Evolutionary conservation across 768 basidiomycete species (phyloP), one percentile per base, ranked within the genome.

Genomic region (Albatrellus ellisii): DNA sequence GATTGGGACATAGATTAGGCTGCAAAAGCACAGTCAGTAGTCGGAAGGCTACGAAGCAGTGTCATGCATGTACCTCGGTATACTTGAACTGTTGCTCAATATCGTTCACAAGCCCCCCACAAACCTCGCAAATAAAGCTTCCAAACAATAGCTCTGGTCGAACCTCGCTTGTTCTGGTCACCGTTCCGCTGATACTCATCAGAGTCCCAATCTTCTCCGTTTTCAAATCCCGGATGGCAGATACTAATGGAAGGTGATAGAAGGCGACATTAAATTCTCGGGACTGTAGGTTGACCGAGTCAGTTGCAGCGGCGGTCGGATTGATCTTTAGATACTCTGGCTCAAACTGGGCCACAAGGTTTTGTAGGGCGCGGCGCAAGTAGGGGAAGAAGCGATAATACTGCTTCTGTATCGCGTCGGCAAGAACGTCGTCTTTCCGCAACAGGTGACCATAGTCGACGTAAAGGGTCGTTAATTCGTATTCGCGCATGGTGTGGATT

Each of bases 61-160:
- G 9, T 22, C 12, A 31, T 41, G 17, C 15, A 40, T 55, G 38
- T 50, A 91, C 91, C 69, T 98, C 95, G 15, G 95, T 99, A 58
- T 97, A 98, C 58, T 97, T 99, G 73, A 99, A 99, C 57, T 99
- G 95, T 57, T 99, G 95, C 57, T 99, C 95, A 36, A 99, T 79
- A 55, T 97, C 94, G 42, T 82, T 75, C 20, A 97, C 81, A 9
- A 82, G 66, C 24, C 84, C 87, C 35, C 75, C 72, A 56, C 95
- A 99, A 32, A 81, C 72, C 59, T 88, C 83, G 52, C 95, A 99
- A 36, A 82, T 76, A 58, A 95, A 99, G 45, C 86, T 91, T 15
- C 94, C 95, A 53, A 73, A 91, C 15, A 98, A 67, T 37, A 99
- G 62, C 61, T 98, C 95, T 2, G 95, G 95, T 24, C 95, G 70